Evolutionary conservation across 2,329 filamentous ascomycete genomes (phyloP).

Genomic region (Aspergillus latus): DNA sequence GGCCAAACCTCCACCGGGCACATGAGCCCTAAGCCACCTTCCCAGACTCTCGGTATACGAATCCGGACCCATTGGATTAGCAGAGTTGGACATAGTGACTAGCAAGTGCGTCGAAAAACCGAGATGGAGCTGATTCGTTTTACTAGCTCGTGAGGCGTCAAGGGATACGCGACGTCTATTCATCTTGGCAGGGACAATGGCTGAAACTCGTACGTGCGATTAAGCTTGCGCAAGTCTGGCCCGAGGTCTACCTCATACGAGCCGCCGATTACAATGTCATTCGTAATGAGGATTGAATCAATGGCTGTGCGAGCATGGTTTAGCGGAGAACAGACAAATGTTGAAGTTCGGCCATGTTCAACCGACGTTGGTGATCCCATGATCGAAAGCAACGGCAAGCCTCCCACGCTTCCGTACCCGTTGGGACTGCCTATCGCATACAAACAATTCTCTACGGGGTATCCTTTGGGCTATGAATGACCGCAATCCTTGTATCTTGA

Average conservation of each 20-base stretch:
- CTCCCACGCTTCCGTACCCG: background rate
- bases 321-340: background rate
- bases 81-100: background rate
- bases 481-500: no score
- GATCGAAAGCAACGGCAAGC: background rate
- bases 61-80: conserved; percentile 7
- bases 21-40: conserved; percentile 18
- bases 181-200: conserved; percentile 16
- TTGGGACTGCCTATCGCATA: background rate
- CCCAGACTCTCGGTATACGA: conserved; percentile 17
- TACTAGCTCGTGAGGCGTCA: conserved; percentile 10
- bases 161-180: conserved; percentile 5
- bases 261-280: conserved; percentile 14
- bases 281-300: background rate
- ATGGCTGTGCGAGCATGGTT: conserved; percentile 2
- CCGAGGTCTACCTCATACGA: background rate
- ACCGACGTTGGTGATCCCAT: conserved; percentile 21
- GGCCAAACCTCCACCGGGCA: conserved; percentile 18
- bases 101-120: background rate
- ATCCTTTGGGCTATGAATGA: no score
- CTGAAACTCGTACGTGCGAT: conserved; percentile 18
- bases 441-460: background rate
- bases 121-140: background rate
- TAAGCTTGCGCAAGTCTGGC: conserved; percentile 18
- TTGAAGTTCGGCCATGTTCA: conserved; percentile 17